Percentiles rank a stretch among this genome's conserved stretches.
These are phyloP conservation scores for Pholiota adiposa DNA, from an alignment of 1,284 basidiomycete species.

Conservation along the genomic window DNA sequence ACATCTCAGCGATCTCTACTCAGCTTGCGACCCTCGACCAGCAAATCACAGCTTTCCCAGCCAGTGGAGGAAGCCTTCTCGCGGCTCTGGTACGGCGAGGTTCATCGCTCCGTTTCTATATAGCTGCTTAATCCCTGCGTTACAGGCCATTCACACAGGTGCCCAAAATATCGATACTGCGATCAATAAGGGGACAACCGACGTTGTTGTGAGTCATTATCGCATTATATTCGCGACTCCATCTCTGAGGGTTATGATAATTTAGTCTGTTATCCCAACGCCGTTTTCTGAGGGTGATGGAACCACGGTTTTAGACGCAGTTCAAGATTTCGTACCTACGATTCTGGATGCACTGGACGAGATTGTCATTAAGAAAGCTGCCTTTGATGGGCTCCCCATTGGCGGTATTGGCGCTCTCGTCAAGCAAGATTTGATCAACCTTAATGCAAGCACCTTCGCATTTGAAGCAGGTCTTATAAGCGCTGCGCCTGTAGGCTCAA, in stretches of 20 bases:
- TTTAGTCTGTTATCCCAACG: conserved; percentile 7
- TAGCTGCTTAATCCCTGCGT: neutral
- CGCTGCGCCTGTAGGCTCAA: conserved; percentile 35
- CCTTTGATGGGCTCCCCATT: conserved; percentile 32
- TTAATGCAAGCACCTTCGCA: conserved; percentile 28
- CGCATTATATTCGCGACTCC: neutral
- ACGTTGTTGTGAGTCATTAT: conserved; percentile 12
- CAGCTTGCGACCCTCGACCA: conserved; percentile 34
- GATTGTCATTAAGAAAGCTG: conserved; percentile 34
- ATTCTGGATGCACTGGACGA: conserved; percentile 29
- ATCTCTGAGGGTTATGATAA: neutral
- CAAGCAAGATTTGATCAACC: conserved; percentile 27
- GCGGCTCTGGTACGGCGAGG: conserved; percentile 30
- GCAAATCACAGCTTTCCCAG: conserved; percentile 34
- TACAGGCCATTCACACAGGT: conserved; percentile 35
- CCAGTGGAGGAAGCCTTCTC: conserved; percentile 31
- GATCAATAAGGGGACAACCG: conserved; percentile 32
- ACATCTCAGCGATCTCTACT: conserved; percentile 32
- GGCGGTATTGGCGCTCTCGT: conserved; percentile 28
- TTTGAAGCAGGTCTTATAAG: conserved; percentile 35
- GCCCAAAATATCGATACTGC: conserved; percentile 28
- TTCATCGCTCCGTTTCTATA: neutral
- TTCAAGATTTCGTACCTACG: conserved; percentile 31
- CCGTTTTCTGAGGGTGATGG: conserved; percentile 32
- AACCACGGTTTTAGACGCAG: conserved; percentile 27